Conservation (phyloP, 2,329 filamentous ascomycete species). For the Fusarium sp. region DNA sequence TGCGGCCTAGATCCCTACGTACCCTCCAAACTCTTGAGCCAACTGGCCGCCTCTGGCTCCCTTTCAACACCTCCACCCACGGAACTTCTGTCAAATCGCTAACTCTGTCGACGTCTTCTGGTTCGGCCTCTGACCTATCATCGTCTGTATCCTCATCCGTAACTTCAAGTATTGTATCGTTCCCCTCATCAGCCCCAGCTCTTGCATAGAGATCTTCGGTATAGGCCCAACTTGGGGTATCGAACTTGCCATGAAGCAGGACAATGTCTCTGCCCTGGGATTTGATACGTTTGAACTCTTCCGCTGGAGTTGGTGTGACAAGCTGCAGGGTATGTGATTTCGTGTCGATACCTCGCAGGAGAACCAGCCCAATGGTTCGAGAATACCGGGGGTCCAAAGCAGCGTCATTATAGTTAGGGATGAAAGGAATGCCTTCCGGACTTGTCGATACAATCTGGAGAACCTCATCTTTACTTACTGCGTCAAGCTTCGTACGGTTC, state of each 20-base stretch:
- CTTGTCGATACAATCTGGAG: conserved; percentile 34
- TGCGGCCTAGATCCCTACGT: conserved; percentile 68
- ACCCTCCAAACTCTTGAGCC: conserved; percentile 74
- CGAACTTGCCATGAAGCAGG: conserved; percentile 75
- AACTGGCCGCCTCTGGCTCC: conserved; percentile 65
- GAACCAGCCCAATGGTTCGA: conserved; percentile 70
- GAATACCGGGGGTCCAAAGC: conserved; percentile 71
- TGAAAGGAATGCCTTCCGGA: conserved; percentile 70
- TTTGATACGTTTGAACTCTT: conserved; percentile 55
- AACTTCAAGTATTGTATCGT: conserved; percentile 46
- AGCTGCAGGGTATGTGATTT: conserved; percentile 68
- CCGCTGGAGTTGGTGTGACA: conserved; percentile 67
- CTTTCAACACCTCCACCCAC: conserved; percentile 70
- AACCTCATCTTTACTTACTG: not conserved
- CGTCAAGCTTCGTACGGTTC: conserved; percentile 36
- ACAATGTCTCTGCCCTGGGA: conserved; percentile 64
- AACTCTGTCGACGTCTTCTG: conserved; percentile 38
- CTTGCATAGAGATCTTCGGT: conserved; percentile 68
- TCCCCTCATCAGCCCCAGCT: conserved; percentile 48
- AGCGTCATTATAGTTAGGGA: conserved; percentile 65
- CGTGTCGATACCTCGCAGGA: conserved; percentile 77
- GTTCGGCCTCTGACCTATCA: conserved; percentile 48
- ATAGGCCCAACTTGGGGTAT: conserved; percentile 77
- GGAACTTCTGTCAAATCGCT: conserved; percentile 55
- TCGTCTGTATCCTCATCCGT: conserved; percentile 53